phyloP scores from a whole-genome alignment of 352 stramenopile genomes.

The Phytophthora europaea region DNA sequence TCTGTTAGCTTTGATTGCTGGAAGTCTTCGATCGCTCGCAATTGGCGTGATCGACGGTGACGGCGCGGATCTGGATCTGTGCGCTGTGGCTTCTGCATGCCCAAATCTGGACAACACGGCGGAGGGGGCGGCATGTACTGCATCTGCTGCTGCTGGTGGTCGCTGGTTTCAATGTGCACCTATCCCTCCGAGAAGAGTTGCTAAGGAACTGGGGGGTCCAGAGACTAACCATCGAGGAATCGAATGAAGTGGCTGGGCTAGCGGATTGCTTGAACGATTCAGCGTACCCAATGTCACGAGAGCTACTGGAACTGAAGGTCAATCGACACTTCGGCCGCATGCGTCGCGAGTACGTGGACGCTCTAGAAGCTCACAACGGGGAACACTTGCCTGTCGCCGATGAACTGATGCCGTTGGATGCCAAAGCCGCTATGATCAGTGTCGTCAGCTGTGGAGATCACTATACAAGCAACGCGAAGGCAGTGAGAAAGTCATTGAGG shows the following conservation, averaged over 20 bases:
- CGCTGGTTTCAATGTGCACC: not conserved
- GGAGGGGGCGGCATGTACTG: no score
- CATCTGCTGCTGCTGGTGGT: no score
- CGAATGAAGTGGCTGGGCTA: not conserved
- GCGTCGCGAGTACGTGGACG: not conserved
- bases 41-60: not conserved
- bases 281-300: constrained; percentile 5
- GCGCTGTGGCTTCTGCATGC: constrained; percentile 10
- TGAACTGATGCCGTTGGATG: constrained; percentile 2
- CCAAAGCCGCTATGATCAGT: constrained; percentile 24
- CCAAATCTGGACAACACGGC: constrained; percentile 11
- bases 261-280: constrained; percentile 13
- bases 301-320: constrained; percentile 13
- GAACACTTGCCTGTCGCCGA: constrained; percentile 16
- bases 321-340: not conserved
- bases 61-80: not conserved
- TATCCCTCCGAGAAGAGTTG: not conserved
- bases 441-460: not conserved
- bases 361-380: constrained; percentile 6
- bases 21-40: constrained; percentile 8
- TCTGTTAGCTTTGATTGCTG: constrained; percentile 8
- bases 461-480: not conserved
- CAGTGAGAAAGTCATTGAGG: not conserved
- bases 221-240: constrained; percentile 8
- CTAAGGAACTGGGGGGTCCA: constrained; percentile 14